Evolutionary conservation across 2,329 filamentous ascomycete genomes (phyloP), one percentile per base, ranked within the genome.

Genomic region (Sarocladium oryzae): DNA sequence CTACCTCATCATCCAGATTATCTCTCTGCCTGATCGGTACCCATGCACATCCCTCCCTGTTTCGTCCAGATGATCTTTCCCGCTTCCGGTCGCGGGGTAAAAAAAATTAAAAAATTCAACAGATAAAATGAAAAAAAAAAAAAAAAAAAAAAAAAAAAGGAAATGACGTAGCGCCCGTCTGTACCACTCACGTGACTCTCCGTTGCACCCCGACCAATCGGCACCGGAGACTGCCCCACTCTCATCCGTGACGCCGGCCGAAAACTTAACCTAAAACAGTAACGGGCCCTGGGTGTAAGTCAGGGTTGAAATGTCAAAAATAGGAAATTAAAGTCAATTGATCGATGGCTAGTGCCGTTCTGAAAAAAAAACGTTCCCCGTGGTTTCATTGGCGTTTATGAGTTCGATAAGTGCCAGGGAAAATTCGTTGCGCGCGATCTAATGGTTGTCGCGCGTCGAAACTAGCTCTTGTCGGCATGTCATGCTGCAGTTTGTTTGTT

Each of bases 401-500:
- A n/a, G n/a, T n/a, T n/a, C n/a, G n/a, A n/a, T n/a, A n/a, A n/a
- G n/a, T n/a, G n/a, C n/a, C n/a, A n/a, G n/a, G n/a, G n/a, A n/a
- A n/a, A n/a, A n/a, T n/a, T 33, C n/a, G 28, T 21, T 18, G 26
- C 43, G 40, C 40, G 21, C 40, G 13, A 43, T 24, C n/a, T n/a
- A 18, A 48, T 32, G 24, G 43, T 33, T 20, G 43, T 30, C 43
- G 43, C 43, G 43, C 43, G 16, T 32, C 10, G 43, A 33, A 48
- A 33, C n/a, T 16, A 21, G 23, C n/a, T 28, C 5, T n/a, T n/a
- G n/a, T n/a, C n/a, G n/a, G n/a, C n/a, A n/a, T n/a, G n/a, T n/a
- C n/a, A n/a, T n/a, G n/a, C n/a, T n/a, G n/a, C n/a, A n/a, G 26
- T 48, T 48, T 48, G 26, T 48, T 48, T 48, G 28, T 48, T 48